phyloP scores from a whole-genome alignment of 176 grass and related monocot genomes.

The Zoysia japonica region DNA sequence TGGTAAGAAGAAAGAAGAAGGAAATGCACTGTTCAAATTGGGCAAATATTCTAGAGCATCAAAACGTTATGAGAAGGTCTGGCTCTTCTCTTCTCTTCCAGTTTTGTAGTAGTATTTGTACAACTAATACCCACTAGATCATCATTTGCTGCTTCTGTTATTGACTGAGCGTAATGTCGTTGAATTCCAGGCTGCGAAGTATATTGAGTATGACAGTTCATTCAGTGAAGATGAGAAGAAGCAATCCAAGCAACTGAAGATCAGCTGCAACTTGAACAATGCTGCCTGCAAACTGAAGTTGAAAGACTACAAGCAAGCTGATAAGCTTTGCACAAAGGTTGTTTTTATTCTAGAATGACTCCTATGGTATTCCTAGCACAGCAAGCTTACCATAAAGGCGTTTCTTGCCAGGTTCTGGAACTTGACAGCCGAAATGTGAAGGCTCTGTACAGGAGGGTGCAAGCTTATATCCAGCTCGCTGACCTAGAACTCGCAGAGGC shows the following conservation, averaged over 20 bases:
- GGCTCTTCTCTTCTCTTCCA: not conserved
- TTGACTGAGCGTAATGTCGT: not conserved
- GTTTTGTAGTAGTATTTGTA: slow-evolving; percentile 1
- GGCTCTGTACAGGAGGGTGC: slow-evolving; percentile 61
- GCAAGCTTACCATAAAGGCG: not conserved
- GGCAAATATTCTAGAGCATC: slow-evolving; percentile 77
- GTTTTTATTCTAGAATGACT: not conserved
- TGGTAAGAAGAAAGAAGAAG: slow-evolving; percentile 90
- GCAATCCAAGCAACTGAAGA: slow-evolving; percentile 81
- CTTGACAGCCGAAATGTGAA: slow-evolving; percentile 66
- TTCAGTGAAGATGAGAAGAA: slow-evolving; percentile 93
- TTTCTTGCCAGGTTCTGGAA: slow-evolving; percentile 58
- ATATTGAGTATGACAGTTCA: slow-evolving; percentile 74
- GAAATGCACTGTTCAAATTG: slow-evolving; percentile 80
- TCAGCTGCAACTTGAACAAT: slow-evolving; percentile 89
- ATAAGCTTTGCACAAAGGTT: slow-evolving; percentile 89
- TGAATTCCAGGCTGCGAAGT: slow-evolving; percentile 69
- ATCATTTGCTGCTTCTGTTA: not conserved
- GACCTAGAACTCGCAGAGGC: slow-evolving; percentile 71
- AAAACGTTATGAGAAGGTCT: slow-evolving; percentile 94
- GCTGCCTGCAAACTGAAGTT: slow-evolving; percentile 95
- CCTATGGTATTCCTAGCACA: not conserved
- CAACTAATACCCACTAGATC: not conserved
- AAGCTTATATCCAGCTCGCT: slow-evolving; percentile 70
- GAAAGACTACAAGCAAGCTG: slow-evolving; percentile 82